A percentile compares a stretch with the other conserved stretches of the same genome.
Evolutionary conservation across 768 basidiomycete species (phyloP).

Genomic region (Baorangia bicolor): DNA sequence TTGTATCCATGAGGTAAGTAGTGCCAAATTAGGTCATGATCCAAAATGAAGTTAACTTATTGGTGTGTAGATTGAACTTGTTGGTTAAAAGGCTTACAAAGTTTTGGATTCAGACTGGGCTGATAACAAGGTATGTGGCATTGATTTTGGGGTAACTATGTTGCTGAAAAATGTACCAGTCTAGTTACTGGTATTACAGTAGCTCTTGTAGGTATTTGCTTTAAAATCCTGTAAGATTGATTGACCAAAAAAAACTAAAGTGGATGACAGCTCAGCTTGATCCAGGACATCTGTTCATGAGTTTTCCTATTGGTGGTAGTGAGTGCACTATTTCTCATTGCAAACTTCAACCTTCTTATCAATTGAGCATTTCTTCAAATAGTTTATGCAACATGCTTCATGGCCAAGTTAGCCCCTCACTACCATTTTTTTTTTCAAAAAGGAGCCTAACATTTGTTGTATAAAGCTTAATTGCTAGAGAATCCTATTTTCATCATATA

Average conservation of each 20-base stretch:
- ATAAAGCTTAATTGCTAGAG: constrained; percentile 26
- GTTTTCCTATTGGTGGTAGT: constrained; percentile 27
- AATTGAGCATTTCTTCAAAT: background rate
- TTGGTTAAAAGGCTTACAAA: constrained; percentile 16
- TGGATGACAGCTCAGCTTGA: constrained; percentile 22
- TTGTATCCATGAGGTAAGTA: constrained; percentile 14
- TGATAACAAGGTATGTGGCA: constrained; percentile 21
- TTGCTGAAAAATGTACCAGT: constrained; percentile 9
- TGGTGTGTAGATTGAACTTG: constrained; percentile 8
- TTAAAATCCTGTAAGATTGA: background rate
- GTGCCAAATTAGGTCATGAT: background rate
- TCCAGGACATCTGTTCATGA: constrained; percentile 19
- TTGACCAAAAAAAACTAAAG: constrained; percentile 3
- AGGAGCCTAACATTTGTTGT: background rate
- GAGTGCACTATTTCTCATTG: background rate
- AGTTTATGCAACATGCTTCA: constrained; percentile 31
- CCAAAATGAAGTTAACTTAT: background rate
- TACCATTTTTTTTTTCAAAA: background rate
- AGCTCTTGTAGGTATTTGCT: constrained; percentile 17
- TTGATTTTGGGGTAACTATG: background rate
- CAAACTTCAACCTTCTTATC: background rate
- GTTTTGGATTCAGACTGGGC: constrained; percentile 28
- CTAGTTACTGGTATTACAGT: constrained; percentile 12
- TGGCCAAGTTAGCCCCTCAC: constrained; percentile 24
- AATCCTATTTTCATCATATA: constrained; percentile 22